Evolutionary conservation across 1,139 yeast species (phyloP).

Genomic region (Suhomyces terraborum): DNA sequence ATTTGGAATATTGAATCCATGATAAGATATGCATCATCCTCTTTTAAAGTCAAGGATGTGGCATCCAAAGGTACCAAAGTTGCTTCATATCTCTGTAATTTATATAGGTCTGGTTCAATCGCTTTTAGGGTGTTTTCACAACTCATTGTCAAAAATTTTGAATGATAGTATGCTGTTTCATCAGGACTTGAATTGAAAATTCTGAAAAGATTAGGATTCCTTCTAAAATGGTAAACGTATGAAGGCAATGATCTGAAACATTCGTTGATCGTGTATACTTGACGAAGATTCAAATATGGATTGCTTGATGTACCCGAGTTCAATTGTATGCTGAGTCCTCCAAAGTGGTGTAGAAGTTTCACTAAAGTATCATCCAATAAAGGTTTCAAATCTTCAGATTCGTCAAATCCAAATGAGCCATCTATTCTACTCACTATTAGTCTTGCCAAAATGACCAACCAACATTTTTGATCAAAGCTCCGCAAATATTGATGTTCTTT

Average conservation of each 20-base stretch:
- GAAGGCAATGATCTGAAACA: conserved; percentile 31
- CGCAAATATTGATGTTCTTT: conserved; percentile 30
- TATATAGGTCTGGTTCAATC: conserved; percentile 34
- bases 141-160: conserved; percentile 29
- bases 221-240: conserved; percentile 34
- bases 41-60: conserved; percentile 16
- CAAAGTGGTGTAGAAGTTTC: conserved; percentile 35
- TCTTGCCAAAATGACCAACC: conserved; percentile 35
- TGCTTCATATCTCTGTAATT: conserved; percentile 12
- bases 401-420: conserved; percentile 37
- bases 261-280: conserved; percentile 28
- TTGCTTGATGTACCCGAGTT: conserved; percentile 18
- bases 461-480: conserved; percentile 36
- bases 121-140: conserved; percentile 22
- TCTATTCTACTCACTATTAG: conserved; percentile 38
- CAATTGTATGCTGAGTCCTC: conserved; percentile 26
- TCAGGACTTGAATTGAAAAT: conserved; percentile 49
- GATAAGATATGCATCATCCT: conserved; percentile 24
- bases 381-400: conserved; percentile 30
- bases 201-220: conserved; percentile 36
- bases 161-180: conserved; percentile 44
- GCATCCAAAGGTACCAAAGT: conserved; percentile 25
- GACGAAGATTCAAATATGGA: conserved; percentile 26
- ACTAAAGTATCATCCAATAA: conserved; percentile 31
- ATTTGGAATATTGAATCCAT: conserved; percentile 35